Base-by-base conservation (phyloP, 1,284 basidiomycete genomes). In the Ganoderma boninense region DNA sequence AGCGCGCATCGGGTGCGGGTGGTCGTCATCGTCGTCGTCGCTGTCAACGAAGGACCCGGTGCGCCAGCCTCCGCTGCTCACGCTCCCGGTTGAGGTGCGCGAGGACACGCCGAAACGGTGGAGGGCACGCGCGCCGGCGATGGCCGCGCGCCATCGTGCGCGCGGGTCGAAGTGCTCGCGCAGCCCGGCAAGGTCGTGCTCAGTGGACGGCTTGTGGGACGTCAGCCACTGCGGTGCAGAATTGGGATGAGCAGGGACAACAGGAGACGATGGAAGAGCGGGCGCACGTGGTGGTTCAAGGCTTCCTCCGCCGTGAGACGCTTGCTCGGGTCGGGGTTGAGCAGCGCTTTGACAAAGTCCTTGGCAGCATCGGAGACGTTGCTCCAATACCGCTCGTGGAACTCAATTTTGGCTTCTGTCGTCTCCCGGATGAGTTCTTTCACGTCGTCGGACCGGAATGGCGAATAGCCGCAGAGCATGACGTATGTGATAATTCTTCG, bases 371-470 rank as follows among this genome's bases (percentile, higher is more conserved):
- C 77, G 2, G 92, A 94, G 42, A 98, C 90, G 73, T 97, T 97
- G 79, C 91, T 90, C 97, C 97, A 99, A 77, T 97, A 99, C 46
- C 92, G 88, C 35, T 97, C 95, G 77, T 97, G 95, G 80, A 99
- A 99, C 75, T 94, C 92, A 65, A 99, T 88, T 76, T 91, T 92
- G 1, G 92, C 96, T 43, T 89, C 87, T 1, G 90, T 92, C n/a
- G 95, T 97, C 80, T 98, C 96, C 44, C 89, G 87, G 63, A 95
- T 87, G 64, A 98, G 86, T 69, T 92, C 89, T 65, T 89, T 87
- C 64, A 91, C 84, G 76, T 97, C 93, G 57, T 95, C 93, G 0
- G 93, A 92, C 46, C 96, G 89, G 86, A 99, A 99, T 0, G 97
- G 98, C 0, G 92, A 92, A 82, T 98, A 98, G 2, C 97, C 97